These are phyloP conservation scores for Phytophthora hybrid DNA, from an alignment of 352 stramenopile species.

Conservation along the genomic window DNA sequence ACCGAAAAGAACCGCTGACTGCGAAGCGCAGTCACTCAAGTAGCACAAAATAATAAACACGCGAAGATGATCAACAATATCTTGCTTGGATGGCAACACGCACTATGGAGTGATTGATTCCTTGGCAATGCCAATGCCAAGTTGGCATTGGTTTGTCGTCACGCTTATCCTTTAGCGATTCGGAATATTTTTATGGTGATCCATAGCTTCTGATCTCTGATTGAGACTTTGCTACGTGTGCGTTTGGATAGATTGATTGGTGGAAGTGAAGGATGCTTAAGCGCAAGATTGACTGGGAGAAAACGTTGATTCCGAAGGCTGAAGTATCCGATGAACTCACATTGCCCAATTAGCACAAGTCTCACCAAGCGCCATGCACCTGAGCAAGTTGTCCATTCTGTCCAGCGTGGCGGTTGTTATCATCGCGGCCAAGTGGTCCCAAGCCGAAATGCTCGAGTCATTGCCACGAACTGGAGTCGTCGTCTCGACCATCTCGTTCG, in stretches of 20 bases:
- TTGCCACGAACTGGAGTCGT: not conserved
- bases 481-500: not conserved
- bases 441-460: not conserved
- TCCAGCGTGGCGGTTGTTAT: not conserved
- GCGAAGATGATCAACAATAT: slow-evolving; percentile 6
- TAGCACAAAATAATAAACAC: not conserved
- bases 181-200: no score
- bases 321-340: no score
- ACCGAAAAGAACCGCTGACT: not conserved
- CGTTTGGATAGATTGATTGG: not conserved
- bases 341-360: not conserved
- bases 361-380: not conserved
- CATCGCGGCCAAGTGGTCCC: not conserved
- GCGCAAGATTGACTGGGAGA: not conserved
- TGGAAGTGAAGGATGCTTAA: not conserved
- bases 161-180: no score
- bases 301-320: no score
- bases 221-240: not conserved
- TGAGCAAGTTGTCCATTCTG: not conserved
- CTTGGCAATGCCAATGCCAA: no score
- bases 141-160: no score
- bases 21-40: not conserved
- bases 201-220: not conserved
- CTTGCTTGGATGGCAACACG: no score
- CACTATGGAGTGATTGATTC: no score